phyloP scores from a whole-genome alignment of 2,329 filamentous ascomycete genomes.

The Epichloe sylvatica region DNA sequence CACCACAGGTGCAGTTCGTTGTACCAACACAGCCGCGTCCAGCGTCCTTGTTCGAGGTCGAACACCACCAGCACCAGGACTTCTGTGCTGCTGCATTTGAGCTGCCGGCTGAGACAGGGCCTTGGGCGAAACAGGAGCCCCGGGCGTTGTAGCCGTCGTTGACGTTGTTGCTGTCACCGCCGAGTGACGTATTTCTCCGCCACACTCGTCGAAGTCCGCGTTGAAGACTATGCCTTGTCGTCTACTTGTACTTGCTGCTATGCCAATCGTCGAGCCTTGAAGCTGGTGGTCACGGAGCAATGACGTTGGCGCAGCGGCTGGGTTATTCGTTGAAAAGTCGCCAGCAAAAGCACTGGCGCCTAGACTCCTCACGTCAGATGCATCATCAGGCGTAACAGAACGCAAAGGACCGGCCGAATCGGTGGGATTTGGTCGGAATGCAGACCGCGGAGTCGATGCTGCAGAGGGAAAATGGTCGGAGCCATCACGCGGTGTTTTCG shows the following conservation, averaged over 20 bases:
- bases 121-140: neutral
- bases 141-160: neutral
- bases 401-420: constrained; percentile 37
- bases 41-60: constrained; percentile 45
- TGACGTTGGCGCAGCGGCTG: constrained; percentile 1
- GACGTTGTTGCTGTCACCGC: constrained; percentile 4
- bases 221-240: constrained; percentile 49
- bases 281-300: constrained; percentile 15
- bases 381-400: constrained; percentile 50
- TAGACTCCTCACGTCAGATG: constrained; percentile 21
- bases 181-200: constrained; percentile 24
- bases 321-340: constrained; percentile 7
- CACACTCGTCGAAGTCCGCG: constrained; percentile 33
- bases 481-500: neutral
- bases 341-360: constrained; percentile 11
- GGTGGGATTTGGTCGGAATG: constrained; percentile 17
- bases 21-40: constrained; percentile 39
- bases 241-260: constrained; percentile 19
- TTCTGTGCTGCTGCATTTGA: constrained; percentile 16
- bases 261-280: constrained; percentile 20
- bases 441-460: constrained; percentile 21
- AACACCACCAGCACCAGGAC: constrained; percentile 21
- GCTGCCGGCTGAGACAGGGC: constrained; percentile 1
- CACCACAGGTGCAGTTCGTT: constrained; percentile 23
- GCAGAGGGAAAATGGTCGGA: neutral